phyloP scores from a whole-genome alignment of 2,329 filamentous ascomycete species.

The Aureobasidium sp. region DNA sequence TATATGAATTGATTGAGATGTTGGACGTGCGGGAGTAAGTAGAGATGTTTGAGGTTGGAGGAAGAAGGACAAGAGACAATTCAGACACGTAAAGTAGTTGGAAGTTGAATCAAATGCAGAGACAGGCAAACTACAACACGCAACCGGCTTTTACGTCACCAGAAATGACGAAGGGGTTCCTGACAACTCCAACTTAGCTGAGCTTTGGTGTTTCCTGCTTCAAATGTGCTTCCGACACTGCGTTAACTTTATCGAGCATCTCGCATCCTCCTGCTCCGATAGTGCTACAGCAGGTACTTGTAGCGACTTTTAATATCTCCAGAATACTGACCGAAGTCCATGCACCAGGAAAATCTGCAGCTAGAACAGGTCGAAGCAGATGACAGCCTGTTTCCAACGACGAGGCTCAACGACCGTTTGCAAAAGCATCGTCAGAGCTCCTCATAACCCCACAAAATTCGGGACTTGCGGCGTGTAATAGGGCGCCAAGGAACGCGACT shows the following conservation, averaged over 20 bases:
- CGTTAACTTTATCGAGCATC: not conserved
- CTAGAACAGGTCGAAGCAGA: constrained; percentile 4
- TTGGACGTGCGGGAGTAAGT: not conserved
- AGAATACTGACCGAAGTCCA: not conserved
- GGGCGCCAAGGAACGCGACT: not conserved
- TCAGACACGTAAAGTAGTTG: constrained; percentile 1
- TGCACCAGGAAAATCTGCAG: not conserved
- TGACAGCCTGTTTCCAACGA: not conserved
- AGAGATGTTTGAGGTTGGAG: not conserved
- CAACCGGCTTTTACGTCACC: constrained; percentile 2
- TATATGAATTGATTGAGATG: not conserved
- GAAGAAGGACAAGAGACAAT: not conserved
- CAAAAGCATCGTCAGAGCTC: not conserved
- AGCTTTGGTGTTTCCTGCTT: constrained; percentile 2
- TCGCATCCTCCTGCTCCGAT: not conserved
- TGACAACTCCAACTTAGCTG: constrained; percentile 1
- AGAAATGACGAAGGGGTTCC: not conserved
- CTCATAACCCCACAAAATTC: constrained; percentile 5
- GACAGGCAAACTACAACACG: constrained; percentile 10
- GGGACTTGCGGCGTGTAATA: not conserved
- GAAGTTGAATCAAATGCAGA: not conserved
- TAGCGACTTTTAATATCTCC: not conserved
- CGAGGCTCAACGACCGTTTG: not conserved
- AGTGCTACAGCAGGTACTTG: not conserved
- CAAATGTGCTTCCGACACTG: not conserved